These are phyloP conservation scores for Penicillium sp. DNA, from an alignment of 2,329 filamentous ascomycete species.

Conservation along the genomic window DNA sequence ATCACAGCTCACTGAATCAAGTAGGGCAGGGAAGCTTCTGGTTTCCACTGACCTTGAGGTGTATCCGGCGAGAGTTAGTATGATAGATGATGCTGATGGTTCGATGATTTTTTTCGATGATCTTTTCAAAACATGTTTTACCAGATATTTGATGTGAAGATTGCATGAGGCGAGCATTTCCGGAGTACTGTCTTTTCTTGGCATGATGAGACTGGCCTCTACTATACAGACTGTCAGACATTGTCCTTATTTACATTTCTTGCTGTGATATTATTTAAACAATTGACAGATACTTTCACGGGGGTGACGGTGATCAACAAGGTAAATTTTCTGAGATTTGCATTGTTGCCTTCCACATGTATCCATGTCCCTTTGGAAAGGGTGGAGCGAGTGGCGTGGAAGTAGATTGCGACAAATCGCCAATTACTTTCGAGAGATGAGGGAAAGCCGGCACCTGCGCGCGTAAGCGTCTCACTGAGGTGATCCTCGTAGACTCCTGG, in stretches of 20 bases:
- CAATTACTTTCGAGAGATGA: no score
- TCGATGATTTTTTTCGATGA: conserved; percentile 8
- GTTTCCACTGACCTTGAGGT: conserved; percentile 1
- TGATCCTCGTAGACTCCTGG: no score
- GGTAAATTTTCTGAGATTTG: no score
- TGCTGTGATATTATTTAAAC: not conserved
- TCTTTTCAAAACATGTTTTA: not conserved
- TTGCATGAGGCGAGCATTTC: conserved; percentile 23
- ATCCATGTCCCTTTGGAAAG: no score
- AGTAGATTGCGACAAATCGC: no score
- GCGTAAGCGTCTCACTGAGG: no score
- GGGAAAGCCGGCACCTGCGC: no score
- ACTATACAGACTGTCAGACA: conserved; percentile 9
- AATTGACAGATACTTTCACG: not conserved
- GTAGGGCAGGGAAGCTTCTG: conserved; percentile 5
- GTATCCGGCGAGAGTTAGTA: not conserved
- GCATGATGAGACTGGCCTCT: conserved; percentile 9
- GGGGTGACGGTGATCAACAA: not conserved
- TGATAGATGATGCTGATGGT: conserved; percentile 3
- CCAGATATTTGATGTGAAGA: conserved; percentile 5
- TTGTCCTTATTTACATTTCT: not conserved
- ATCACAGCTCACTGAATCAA: conserved; percentile 24
- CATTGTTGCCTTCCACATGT: no score
- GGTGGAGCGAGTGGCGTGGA: no score
- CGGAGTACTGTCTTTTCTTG: conserved; percentile 16